Evolutionary conservation across 352 stramenopile species (phyloP).

Genomic region (Phytophthora syringae): DNA sequence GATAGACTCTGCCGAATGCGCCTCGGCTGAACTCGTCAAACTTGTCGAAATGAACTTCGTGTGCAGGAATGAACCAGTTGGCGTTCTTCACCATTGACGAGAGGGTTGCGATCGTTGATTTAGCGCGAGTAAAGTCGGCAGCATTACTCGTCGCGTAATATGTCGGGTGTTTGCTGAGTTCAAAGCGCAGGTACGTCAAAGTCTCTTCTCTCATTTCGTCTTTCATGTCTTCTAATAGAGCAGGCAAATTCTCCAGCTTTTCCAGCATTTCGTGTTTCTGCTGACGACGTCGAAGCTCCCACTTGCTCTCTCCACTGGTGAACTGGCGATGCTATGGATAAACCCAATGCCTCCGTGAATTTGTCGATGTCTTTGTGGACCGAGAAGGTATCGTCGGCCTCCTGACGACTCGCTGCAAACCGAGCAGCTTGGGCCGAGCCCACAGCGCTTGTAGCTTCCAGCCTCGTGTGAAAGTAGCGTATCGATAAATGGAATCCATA

Average conservation of each 20-base stretch:
- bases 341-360: neutral
- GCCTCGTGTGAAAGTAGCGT: conserved; percentile 3
- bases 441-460: neutral
- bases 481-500: neutral
- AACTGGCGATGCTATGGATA: neutral
- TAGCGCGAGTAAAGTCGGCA: neutral
- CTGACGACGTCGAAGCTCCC: conserved; percentile 2
- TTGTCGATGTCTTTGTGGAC: conserved; percentile 9
- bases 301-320: conserved; percentile 18
- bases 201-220: conserved; percentile 14
- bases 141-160: conserved; percentile 8
- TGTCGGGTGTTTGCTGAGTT: conserved; percentile 19
- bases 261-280: conserved; percentile 17
- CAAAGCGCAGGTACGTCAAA: conserved; percentile 18
- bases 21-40: conserved; percentile 23
- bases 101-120: neutral
- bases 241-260: neutral
- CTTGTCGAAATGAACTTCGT: conserved; percentile 29
- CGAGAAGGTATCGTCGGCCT: conserved; percentile 14
- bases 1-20: conserved; percentile 17
- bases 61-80: conserved; percentile 18
- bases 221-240: neutral
- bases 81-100: neutral
- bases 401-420: conserved; percentile 10
- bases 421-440: neutral